Evolutionary conservation across 1,284 basidiomycete genomes (phyloP).

Genomic region (Cystobasidium slooffiae): DNA sequence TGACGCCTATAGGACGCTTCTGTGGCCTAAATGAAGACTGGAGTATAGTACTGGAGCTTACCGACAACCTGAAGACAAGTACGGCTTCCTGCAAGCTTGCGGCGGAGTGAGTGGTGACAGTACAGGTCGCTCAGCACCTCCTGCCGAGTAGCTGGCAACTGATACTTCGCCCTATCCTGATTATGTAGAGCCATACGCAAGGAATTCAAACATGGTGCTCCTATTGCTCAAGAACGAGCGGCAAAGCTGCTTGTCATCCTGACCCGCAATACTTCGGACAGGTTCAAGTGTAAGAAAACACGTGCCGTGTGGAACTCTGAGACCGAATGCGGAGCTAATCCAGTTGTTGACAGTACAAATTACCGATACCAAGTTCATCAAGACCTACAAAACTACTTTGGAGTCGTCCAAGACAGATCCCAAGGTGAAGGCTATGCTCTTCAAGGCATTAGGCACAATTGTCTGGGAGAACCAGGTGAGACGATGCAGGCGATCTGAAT

Average conservation of each 20-base stretch:
- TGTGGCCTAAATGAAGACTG: constrained; percentile 42
- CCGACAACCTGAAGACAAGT: constrained; percentile 35
- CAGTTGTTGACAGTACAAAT: constrained; percentile 46
- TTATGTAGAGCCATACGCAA: constrained; percentile 25
- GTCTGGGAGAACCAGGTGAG: constrained; percentile 49
- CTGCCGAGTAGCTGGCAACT: neutral
- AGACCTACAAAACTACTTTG: constrained; percentile 44
- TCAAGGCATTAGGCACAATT: constrained; percentile 46
- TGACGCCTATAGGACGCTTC: constrained; percentile 27
- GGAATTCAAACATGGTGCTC: constrained; percentile 47
- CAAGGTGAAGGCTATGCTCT: constrained; percentile 47
- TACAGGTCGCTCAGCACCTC: neutral
- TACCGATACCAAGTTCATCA: constrained; percentile 50
- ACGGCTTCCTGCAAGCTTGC: constrained; percentile 33
- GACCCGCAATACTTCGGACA: constrained; percentile 46
- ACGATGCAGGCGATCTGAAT: too few relatives aligned
- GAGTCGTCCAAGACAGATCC: constrained; percentile 45
- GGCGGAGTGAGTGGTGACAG: constrained; percentile 15
- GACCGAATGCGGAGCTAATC: neutral
- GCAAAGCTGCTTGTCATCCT: constrained; percentile 47
- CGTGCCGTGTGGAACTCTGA: neutral
- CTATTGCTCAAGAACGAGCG: constrained; percentile 48
- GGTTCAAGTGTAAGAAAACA: constrained; percentile 48
- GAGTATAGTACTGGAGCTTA: constrained; percentile 24
- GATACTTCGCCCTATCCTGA: neutral